These are phyloP conservation scores for Aspergillus sclerotiicarbonarius DNA, from an alignment of 495 filamentous ascomycete species.

Conservation along the genomic window DNA sequence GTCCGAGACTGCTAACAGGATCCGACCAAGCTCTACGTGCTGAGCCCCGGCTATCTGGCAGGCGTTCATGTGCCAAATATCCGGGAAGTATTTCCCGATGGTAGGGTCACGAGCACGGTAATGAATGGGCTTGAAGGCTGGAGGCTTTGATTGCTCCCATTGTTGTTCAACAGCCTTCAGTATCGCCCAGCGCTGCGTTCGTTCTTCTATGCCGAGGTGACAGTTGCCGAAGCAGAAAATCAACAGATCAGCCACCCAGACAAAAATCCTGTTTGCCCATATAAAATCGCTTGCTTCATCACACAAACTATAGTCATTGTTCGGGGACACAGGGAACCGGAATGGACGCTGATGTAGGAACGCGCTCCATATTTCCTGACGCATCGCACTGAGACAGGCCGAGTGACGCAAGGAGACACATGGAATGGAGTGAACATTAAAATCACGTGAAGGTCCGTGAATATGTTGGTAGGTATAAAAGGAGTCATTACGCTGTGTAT, in stretches of 20 bases:
- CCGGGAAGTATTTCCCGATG: constrained; percentile 25
- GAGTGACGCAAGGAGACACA: constrained; percentile 26
- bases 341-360: constrained; percentile 33
- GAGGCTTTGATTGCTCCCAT: constrained; percentile 7
- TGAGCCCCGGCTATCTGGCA: constrained; percentile 31
- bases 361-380: constrained; percentile 35
- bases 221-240: constrained; percentile 26
- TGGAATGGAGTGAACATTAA: constrained; percentile 5
- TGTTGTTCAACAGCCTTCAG: background rate
- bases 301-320: no score
- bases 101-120: constrained; percentile 12
- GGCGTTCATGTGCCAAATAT: constrained; percentile 30
- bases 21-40: constrained; percentile 33
- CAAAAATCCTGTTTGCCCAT: constrained; percentile 28
- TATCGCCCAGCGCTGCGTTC: background rate
- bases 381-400: constrained; percentile 29
- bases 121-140: constrained; percentile 18
- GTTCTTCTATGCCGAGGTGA: background rate
- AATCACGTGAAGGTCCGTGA: constrained; percentile 11
- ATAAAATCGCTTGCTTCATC: constrained; percentile 19
- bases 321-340: constrained; percentile 16
- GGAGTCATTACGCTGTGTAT: constrained; percentile 11
- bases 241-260: constrained; percentile 26
- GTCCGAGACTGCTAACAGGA: constrained; percentile 25
- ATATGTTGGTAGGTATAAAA: constrained; percentile 17